A percentile compares a stretch with the other conserved stretches of the same genome.
Conservation (phyloP, 2,329 filamentous ascomycete species). For the Colletotrichum shisoi region DNA sequence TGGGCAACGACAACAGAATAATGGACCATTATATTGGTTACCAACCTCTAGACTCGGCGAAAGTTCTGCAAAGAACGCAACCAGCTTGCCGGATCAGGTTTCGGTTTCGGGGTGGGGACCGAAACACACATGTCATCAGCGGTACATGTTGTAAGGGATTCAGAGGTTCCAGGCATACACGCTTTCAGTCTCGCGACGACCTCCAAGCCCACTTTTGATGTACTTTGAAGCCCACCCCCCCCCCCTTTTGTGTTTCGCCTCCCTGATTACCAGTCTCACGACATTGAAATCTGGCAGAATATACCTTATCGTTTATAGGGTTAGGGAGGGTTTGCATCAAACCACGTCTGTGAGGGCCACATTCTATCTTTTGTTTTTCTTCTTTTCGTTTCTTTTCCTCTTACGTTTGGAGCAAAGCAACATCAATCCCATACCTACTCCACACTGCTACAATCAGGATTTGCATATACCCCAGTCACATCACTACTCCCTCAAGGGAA, state of each 20-base stretch:
- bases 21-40: slow-evolving; percentile 27
- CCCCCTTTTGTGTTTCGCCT: neutral
- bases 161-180: slow-evolving; percentile 22
- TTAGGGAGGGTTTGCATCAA: neutral
- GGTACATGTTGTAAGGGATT: slow-evolving; percentile 19
- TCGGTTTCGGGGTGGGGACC: slow-evolving; percentile 11
- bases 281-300: slow-evolving; percentile 19
- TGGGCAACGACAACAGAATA: slow-evolving; percentile 24
- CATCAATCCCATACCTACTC: slow-evolving; percentile 3
- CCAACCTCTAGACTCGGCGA: slow-evolving; percentile 34
- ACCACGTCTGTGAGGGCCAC: neutral
- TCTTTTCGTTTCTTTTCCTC: neutral
- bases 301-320: slow-evolving; percentile 33
- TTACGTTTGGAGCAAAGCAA: neutral
- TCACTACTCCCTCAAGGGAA: slow-evolving; percentile 40
- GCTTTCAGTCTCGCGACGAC: slow-evolving; percentile 38
- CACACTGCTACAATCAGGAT: slow-evolving; percentile 15
- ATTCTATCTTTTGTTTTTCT: neutral
- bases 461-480: slow-evolving; percentile 36
- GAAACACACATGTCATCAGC: slow-evolving; percentile 18
- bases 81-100: slow-evolving; percentile 29
- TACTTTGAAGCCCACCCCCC: neutral
- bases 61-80: slow-evolving; percentile 37
- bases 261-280: slow-evolving; percentile 23
- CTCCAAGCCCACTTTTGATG: slow-evolving; percentile 11